Base-by-base conservation (phyloP, 805 yeast genomes). In the Schizosaccharomyces lindneri region DNA sequence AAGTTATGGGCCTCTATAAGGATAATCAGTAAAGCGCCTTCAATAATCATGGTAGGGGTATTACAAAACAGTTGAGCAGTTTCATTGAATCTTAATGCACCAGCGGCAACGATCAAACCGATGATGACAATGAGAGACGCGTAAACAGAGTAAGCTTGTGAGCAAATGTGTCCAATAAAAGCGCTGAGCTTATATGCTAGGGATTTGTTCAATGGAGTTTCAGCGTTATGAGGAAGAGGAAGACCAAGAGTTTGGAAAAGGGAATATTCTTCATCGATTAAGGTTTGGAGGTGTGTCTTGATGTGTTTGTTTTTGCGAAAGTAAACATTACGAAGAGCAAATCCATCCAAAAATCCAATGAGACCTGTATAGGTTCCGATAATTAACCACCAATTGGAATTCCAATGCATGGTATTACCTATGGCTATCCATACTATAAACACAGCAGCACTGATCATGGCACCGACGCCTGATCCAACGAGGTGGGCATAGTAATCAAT, bases 311-410 rank as follows among this genome's bases (percentile, higher is more conserved):
- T 66, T 29, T 66, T 67, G 36, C 73, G 66, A 59, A 67, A 69
- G 55, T 72, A 74, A 19, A 71, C 73, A 61, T 74, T 71, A 65
- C 78, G 68, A 46, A 75, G 66, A 46, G 72, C 73, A 64, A 73
- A 75, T 1, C 78, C 77, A 63, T 75, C 78, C 59, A 73, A 61
- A 63, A 74, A 75, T 1, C 78, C 78, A 51, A 75, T 68, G 27
- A 75, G 67, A 21, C 78, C 78, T 0, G 78, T 73, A 63, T 75
- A 75, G 1, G 78, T 74, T 59, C 78, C 78, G 64, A 74, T 75
- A 51, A 75, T 73, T 55, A 75, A 66, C 77, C 77, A 75, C 78
- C 78, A 75, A 62, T 73, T 68, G 59, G 69, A 71, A 64, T 65
- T 65, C 72, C 73, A 75, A 41, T 65, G 32, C 73, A 75, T 68